Evolutionary conservation across 345 rosid genomes (phyloP).

Genomic region (Populus tremula): DNA sequence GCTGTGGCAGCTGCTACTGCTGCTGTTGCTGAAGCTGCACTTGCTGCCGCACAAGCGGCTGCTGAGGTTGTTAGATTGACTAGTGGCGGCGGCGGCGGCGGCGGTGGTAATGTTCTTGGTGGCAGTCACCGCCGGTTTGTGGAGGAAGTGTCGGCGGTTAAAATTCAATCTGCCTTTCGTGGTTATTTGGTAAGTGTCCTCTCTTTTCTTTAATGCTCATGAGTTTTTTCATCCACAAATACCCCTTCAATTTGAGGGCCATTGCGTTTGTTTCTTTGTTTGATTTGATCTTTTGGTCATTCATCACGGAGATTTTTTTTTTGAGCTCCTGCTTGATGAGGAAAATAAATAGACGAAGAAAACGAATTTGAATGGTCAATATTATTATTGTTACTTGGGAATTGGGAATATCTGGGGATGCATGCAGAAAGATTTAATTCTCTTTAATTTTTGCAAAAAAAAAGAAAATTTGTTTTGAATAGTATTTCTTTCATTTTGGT

Average conservation of each 20-base stretch:
- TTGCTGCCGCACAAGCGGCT: constrained; percentile 35
- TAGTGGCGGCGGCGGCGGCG: neutral
- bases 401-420: neutral
- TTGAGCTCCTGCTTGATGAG: neutral
- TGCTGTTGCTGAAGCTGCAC: constrained; percentile 36
- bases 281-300: neutral
- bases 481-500: neutral
- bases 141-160: constrained; percentile 19
- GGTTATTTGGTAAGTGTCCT: constrained; percentile 31
- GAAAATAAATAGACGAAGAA: neutral
- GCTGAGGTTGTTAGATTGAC: constrained; percentile 37
- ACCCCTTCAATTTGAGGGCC: neutral
- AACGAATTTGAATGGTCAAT: neutral
- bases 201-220: neutral
- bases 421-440: neutral
- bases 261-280: neutral
- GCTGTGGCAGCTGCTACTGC: constrained; percentile 39
- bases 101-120: neutral
- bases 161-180: constrained; percentile 34
- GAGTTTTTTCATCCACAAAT: neutral
- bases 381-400: neutral
- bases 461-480: neutral
- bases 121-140: constrained; percentile 6
- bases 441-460: neutral
- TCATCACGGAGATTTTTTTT: neutral